These are phyloP conservation scores for Teratosphaeria epicoccoides DNA, from an alignment of 2,329 filamentous ascomycete species.

Conservation along the genomic window DNA sequence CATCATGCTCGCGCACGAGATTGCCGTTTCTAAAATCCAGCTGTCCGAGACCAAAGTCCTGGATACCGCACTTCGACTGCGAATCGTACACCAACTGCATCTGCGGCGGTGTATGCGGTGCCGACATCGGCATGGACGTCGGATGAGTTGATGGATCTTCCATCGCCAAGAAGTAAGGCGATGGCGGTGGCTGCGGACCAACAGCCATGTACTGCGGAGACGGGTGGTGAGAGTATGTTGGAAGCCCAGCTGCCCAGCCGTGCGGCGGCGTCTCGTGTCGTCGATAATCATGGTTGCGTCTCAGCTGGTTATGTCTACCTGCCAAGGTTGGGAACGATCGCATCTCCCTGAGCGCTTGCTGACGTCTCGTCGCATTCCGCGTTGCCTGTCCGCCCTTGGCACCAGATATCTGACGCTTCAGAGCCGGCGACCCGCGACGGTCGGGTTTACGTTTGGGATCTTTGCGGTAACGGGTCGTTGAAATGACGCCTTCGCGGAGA, in stretches of 20 bases:
- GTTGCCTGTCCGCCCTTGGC: slow-evolving; percentile 37
- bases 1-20: slow-evolving; percentile 13
- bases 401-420: slow-evolving; percentile 35
- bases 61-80: slow-evolving; percentile 3
- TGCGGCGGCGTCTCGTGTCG: neutral
- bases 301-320: slow-evolving; percentile 6
- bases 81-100: slow-evolving; percentile 3
- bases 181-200: slow-evolving; percentile 2
- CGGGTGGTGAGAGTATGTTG: neutral
- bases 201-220: neutral
- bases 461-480: slow-evolving; percentile 58
- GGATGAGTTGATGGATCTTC: slow-evolving; percentile 4
- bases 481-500: slow-evolving; percentile 61
- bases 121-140: slow-evolving; percentile 3
- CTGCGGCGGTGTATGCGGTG: slow-evolving; percentile 9
- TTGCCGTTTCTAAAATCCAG: slow-evolving; percentile 10
- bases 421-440: slow-evolving; percentile 19
- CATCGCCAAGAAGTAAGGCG: slow-evolving; percentile 14
- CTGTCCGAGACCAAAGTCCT: slow-evolving; percentile 11
- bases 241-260: neutral
- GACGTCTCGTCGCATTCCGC: slow-evolving; percentile 18
- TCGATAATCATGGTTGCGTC: slow-evolving; percentile 2
- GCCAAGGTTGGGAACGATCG: slow-evolving; percentile 4
- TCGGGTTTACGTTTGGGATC: slow-evolving; percentile 33
- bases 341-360: slow-evolving; percentile 9